Conservation (phyloP, 805 yeast species). For the Lipomyces orientalis region DNA sequence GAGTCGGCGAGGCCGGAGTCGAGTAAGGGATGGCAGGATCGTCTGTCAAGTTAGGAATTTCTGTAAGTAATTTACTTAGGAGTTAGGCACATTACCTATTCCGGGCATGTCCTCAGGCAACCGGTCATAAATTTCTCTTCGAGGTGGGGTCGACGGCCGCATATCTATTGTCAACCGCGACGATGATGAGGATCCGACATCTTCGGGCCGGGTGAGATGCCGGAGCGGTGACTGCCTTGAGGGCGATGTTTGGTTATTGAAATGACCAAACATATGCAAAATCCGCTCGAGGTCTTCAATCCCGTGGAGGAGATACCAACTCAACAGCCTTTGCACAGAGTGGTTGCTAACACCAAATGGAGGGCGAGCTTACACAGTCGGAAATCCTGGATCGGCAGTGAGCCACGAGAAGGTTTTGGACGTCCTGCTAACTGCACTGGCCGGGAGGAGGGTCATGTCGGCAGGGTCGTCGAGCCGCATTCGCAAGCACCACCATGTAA, state of each 20-base stretch:
- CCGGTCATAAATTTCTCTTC: background rate
- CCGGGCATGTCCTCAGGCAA: background rate
- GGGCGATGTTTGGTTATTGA: constrained; percentile 14
- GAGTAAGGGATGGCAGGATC: constrained; percentile 36
- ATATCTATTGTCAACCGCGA: background rate
- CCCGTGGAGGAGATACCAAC: background rate
- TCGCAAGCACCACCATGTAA: background rate
- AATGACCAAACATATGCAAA: constrained; percentile 7
- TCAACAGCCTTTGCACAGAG: background rate
- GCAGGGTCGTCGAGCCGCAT: background rate
- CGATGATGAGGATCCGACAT: background rate
- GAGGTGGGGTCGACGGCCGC: constrained; percentile 8
- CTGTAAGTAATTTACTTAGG: background rate
- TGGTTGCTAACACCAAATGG: background rate
- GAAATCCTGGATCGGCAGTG: background rate
- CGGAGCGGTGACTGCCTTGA: background rate
- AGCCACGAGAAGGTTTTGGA: background rate
- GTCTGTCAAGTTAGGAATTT: constrained; percentile 11
- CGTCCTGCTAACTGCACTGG: background rate
- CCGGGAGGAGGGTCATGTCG: background rate
- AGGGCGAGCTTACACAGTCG: background rate
- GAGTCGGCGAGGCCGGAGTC: constrained; percentile 33
- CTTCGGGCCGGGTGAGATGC: constrained; percentile 2
- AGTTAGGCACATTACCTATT: background rate
- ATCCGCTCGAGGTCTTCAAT: background rate